phyloP scores from a whole-genome alignment of 371 early-diverging fungal genomes.

The Mortierella sp. region DNA sequence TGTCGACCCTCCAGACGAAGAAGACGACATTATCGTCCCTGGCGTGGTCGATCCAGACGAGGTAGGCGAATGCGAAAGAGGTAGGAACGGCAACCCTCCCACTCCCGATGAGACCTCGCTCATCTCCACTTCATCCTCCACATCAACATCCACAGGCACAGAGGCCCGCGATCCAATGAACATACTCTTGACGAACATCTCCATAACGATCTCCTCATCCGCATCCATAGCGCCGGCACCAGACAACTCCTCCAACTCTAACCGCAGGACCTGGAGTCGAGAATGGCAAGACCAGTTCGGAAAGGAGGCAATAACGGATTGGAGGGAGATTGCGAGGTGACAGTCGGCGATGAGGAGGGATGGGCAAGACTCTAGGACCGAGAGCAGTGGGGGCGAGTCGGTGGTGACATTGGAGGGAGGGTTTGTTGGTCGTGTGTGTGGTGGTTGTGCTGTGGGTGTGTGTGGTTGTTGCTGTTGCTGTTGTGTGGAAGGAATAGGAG shows the following conservation, averaged over 20 bases:
- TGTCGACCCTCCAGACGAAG: neutral
- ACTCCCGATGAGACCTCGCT: neutral
- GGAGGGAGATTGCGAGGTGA: constrained; percentile 17
- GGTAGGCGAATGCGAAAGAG: neutral
- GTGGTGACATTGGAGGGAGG: neutral
- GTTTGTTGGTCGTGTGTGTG: neutral
- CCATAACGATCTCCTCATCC: constrained; percentile 36
- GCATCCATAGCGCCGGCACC: constrained; percentile 9
- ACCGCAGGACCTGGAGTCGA: constrained; percentile 10
- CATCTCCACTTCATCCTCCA: neutral
- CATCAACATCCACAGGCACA: neutral
- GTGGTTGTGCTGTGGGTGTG: neutral
- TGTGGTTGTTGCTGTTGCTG: neutral
- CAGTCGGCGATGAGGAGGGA: constrained; percentile 17
- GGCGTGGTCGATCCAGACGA: neutral
- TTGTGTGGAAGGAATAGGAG: neutral
- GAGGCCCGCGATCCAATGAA: constrained; percentile 6
- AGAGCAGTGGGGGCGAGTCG: neutral
- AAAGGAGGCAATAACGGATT: constrained; percentile 25
- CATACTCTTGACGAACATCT: constrained; percentile 36
- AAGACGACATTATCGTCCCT: neutral
- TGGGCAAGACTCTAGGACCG: constrained; percentile 24
- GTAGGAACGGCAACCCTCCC: neutral
- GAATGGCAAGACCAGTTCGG: constrained; percentile 27
- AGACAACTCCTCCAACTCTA: constrained; percentile 24